Conservation (phyloP, 176 grass and related monocot genomes). For the Olyra latifolia region DNA sequence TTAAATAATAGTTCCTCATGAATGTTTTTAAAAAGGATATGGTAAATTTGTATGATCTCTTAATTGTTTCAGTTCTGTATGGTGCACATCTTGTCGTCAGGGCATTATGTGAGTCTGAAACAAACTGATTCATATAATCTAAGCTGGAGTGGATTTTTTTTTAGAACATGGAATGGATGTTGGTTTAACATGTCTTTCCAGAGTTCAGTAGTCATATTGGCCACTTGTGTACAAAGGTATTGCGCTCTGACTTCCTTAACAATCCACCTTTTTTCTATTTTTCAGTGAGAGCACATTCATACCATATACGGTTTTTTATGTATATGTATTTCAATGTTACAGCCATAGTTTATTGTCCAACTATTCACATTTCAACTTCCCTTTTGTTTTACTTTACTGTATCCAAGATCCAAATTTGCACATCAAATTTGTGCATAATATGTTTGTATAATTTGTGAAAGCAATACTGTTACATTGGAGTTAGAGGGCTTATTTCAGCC, state of each 20-base stretch:
- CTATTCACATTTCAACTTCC: neutral
- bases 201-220: conserved; percentile 74
- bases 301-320: neutral
- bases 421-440: neutral
- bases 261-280: neutral
- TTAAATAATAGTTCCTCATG: conserved; percentile 88
- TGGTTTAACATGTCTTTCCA: conserved; percentile 90
- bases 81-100: conserved; percentile 94
- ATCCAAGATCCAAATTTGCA: neutral
- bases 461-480: neutral
- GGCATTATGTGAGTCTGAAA: conserved; percentile 87
- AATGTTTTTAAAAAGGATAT: conserved; percentile 92
- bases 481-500: too few species aligned
- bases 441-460: neutral
- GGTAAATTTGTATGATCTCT: conserved; percentile 45
- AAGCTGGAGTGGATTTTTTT: too few species aligned
- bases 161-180: too few species aligned
- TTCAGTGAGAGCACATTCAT: neutral
- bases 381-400: neutral
- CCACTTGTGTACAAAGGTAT: conserved; percentile 86
- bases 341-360: neutral
- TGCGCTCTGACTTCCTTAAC: conserved; percentile 5
- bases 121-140: conserved; percentile 88
- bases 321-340: neutral
- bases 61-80: conserved; percentile 29